A percentile compares a stretch with the other conserved stretches of the same genome.
These are phyloP conservation scores for Nemania sp. DNA, from an alignment of 2,329 filamentous ascomycete genomes.

Conservation along the genomic window DNA sequence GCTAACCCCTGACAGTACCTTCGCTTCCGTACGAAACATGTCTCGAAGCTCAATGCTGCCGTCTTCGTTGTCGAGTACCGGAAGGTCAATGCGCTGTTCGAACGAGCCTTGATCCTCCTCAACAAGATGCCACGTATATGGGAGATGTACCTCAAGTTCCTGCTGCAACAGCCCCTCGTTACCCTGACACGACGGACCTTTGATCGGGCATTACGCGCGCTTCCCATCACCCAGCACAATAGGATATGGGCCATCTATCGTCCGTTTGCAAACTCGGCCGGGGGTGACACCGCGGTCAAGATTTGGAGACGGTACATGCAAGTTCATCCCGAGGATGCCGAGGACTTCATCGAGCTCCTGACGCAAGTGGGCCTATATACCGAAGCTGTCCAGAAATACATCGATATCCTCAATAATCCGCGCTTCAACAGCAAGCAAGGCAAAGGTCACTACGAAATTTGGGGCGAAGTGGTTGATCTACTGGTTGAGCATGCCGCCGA, in stretches of 20 bases:
- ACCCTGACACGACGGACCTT: constrained; percentile 86
- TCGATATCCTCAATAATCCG: constrained; percentile 87
- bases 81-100: constrained; percentile 95
- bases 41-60: constrained; percentile 81
- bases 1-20: constrained; percentile 67
- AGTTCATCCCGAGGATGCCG: constrained; percentile 90
- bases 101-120: constrained; percentile 86
- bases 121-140: constrained; percentile 99
- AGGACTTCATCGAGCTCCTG: constrained; percentile 92
- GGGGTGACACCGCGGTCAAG: constrained; percentile 86
- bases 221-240: constrained; percentile 94
- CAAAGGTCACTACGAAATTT: constrained; percentile 94
- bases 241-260: constrained; percentile 92
- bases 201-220: constrained; percentile 85
- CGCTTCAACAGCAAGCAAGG: constrained; percentile 90
- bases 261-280: constrained; percentile 87
- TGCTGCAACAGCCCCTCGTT: constrained; percentile 89
- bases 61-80: constrained; percentile 78
- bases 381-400: constrained; percentile 89
- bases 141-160: constrained; percentile 94
- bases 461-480: constrained; percentile 96
- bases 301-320: constrained; percentile 98
- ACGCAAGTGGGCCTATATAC: constrained; percentile 82
- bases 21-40: constrained; percentile 78
- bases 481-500: constrained; percentile 89